Evolutionary conservation across 306 rosid species (phyloP).

Genomic region (Erythrophleum fordii): DNA sequence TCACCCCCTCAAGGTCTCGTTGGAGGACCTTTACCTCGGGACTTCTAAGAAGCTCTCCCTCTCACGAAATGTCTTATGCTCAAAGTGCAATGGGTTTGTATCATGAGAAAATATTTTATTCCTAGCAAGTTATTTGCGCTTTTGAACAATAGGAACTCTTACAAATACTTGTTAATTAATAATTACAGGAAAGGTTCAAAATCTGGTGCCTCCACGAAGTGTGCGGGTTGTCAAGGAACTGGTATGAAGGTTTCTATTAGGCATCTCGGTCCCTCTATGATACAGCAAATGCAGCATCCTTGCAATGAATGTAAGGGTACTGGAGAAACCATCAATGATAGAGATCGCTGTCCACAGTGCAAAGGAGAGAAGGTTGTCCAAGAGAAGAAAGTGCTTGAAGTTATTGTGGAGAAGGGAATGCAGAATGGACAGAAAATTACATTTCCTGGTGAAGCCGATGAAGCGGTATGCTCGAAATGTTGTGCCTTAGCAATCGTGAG

Average conservation of each 20-base stretch:
- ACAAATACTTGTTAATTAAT: neutral
- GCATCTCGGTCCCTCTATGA: constrained; percentile 83
- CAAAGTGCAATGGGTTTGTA: constrained; percentile 82
- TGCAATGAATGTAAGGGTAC: constrained; percentile 94
- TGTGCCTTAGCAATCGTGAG: neutral
- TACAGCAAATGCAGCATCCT: constrained; percentile 88
- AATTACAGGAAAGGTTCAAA: constrained; percentile 78
- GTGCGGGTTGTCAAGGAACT: constrained; percentile 79
- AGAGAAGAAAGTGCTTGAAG: constrained; percentile 84
- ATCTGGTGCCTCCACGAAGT: constrained; percentile 71
- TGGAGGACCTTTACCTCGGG: constrained; percentile 82
- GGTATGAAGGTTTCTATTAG: constrained; percentile 85
- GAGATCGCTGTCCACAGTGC: constrained; percentile 76
- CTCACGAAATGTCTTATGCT: constrained; percentile 71
- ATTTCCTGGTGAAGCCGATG: constrained; percentile 96
- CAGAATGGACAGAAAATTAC: constrained; percentile 82
- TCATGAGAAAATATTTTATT: neutral
- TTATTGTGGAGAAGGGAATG: constrained; percentile 89
- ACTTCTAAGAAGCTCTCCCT: constrained; percentile 81
- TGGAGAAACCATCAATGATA: constrained; percentile 78
- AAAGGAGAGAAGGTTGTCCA: constrained; percentile 86
- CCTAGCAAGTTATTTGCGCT: neutral
- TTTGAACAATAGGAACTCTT: neutral
- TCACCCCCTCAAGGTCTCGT: constrained; percentile 76
- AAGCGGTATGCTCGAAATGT: constrained; percentile 56